phyloP scores from a whole-genome alignment of 495 filamentous ascomycete genomes.

The Podospora australis region DNA sequence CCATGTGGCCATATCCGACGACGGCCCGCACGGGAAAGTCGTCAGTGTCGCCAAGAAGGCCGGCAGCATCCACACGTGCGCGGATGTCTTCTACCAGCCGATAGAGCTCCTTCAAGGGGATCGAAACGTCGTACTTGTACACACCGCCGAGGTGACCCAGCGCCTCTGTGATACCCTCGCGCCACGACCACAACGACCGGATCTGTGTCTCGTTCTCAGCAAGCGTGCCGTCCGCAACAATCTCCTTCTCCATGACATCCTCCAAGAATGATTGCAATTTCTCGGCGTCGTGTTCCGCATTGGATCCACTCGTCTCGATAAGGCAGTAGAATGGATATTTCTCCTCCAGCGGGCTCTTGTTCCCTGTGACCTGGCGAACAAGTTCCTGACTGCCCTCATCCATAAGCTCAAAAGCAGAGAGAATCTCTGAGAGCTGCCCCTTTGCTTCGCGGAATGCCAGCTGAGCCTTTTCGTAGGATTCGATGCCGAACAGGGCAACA shows the following conservation, averaged over 20 bases:
- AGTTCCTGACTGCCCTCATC: constrained; percentile 72
- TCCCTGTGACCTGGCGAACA: constrained; percentile 65
- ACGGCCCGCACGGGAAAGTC: constrained; percentile 77
- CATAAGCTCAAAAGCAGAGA: constrained; percentile 97
- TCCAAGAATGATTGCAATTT: constrained; percentile 87
- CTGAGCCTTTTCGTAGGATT: constrained; percentile 80
- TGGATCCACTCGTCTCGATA: constrained; percentile 91
- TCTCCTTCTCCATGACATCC: constrained; percentile 74
- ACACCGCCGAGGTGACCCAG: constrained; percentile 88
- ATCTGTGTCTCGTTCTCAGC: constrained; percentile 90
- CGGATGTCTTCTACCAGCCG: constrained; percentile 77
- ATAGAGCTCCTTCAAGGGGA: constrained; percentile 84
- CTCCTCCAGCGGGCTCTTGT: constrained; percentile 71
- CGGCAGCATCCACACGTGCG: constrained; percentile 60
- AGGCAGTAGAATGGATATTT: constrained; percentile 92
- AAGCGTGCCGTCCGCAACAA: constrained; percentile 80
- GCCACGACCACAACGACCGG: constrained; percentile 79
- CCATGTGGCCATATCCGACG: constrained; percentile 97
- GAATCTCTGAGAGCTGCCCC: constrained; percentile 81
- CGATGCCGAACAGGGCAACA: constrained; percentile 82
- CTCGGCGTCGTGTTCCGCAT: constrained; percentile 82
- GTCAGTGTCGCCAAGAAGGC: constrained; percentile 71
- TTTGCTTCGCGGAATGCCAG: constrained; percentile 81
- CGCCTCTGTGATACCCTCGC: constrained; percentile 86
- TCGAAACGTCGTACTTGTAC: constrained; percentile 98